Conservation (phyloP, 2,329 filamentous ascomycete genomes). For the Arthrobotrys pseudoclavata region DNA sequence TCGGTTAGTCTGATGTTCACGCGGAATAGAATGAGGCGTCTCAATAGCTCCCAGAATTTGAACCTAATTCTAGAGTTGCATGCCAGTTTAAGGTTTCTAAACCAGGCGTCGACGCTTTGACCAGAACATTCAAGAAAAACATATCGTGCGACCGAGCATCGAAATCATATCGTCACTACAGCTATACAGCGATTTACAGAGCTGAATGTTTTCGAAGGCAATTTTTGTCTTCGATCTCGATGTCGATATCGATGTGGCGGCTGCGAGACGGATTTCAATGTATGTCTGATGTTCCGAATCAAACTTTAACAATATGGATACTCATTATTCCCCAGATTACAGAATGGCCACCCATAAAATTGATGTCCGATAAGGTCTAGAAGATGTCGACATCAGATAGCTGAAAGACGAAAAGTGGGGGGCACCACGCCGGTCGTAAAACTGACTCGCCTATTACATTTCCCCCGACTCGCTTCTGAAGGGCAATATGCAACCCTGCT, state of each 20-base stretch:
- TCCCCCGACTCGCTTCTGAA: constrained; percentile 19
- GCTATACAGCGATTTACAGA: not conserved
- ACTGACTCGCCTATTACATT: constrained; percentile 15
- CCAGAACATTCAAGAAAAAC: not conserved
- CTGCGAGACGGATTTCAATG: not conserved
- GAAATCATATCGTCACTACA: not conserved
- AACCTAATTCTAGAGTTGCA: not conserved
- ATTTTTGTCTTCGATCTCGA: not conserved
- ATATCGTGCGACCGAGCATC: not conserved
- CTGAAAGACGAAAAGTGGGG: constrained; percentile 49
- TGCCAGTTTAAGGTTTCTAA: not conserved
- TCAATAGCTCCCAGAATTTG: not conserved
- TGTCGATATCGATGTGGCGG: not conserved
- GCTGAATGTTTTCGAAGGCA: not conserved
- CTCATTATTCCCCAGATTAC: not conserved
- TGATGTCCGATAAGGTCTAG: constrained; percentile 1
- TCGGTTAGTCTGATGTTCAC: not conserved
- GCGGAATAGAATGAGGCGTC: not conserved
- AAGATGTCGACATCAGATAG: constrained; percentile 54
- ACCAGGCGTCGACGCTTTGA: not conserved
- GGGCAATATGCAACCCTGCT: constrained; percentile 5
- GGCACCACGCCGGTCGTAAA: not conserved
- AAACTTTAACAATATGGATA: not conserved
- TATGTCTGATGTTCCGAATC: not conserved
- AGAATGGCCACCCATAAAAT: not conserved